A percentile compares a stretch with the other conserved stretches of the same genome.
phyloP scores from a whole-genome alignment of 169 alveolate species.

The Perkinsus olseni region DNA sequence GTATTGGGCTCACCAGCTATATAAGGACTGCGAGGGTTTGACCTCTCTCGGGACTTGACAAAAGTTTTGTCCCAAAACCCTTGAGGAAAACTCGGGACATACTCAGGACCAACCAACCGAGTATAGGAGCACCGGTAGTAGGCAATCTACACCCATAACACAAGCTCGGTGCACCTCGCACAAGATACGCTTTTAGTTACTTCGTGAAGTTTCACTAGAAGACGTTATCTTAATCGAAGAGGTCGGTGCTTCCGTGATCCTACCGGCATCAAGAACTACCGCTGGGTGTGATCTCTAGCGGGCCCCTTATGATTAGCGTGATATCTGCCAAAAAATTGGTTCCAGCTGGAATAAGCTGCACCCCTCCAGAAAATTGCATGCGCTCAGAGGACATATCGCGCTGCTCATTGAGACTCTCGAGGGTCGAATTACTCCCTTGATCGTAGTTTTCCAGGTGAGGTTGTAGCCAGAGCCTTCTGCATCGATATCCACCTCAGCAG shows the following conservation, averaged over 20 bases:
- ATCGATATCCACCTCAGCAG: neutral
- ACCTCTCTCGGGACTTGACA: no score
- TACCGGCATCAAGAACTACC: neutral
- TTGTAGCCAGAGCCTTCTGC: neutral
- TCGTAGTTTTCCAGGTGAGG: neutral
- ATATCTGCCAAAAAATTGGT: neutral
- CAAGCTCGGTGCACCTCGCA: neutral
- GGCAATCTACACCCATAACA: neutral
- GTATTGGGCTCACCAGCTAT: no score
- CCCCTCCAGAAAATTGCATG: neutral
- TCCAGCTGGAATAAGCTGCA: neutral
- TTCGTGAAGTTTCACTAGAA: neutral
- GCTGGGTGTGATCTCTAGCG: neutral
- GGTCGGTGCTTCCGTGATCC: neutral
- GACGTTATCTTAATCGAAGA: neutral
- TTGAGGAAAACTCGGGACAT: no score
- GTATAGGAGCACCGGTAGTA: no score
- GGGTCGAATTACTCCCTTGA: neutral
- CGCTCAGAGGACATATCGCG: neutral
- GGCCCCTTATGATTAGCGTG: neutral
- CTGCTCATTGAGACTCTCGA: neutral
- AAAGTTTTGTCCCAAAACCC: no score
- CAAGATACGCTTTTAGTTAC: neutral
- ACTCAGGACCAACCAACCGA: no score
- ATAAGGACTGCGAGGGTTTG: no score